phyloP scores from a whole-genome alignment of 192 early-diverging fungal genomes.

The Linnemannia elongata region DNA sequence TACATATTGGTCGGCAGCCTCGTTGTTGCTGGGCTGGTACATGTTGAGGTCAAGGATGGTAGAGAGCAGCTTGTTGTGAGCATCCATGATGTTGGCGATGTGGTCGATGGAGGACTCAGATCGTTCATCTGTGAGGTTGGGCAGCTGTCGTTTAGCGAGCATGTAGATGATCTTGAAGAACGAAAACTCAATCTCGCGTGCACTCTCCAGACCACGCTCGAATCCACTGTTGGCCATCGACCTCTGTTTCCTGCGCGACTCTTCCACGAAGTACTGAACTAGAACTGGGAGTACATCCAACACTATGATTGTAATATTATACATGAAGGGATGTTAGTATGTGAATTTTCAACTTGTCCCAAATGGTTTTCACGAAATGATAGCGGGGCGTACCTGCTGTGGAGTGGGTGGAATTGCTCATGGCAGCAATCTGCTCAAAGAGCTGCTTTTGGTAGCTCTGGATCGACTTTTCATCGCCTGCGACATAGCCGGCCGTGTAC shows the following conservation, averaged over 20 bases:
- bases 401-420: slow-evolving; percentile 29
- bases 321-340: not conserved
- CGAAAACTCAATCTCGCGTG: slow-evolving; percentile 39
- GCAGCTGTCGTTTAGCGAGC: slow-evolving; percentile 38
- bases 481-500: slow-evolving; percentile 38
- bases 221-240: slow-evolving; percentile 35
- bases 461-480: slow-evolving; percentile 36
- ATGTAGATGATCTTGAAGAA: slow-evolving; percentile 55
- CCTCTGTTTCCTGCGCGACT: slow-evolving; percentile 40
- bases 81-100: slow-evolving; percentile 37
- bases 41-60: slow-evolving; percentile 40
- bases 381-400: slow-evolving; percentile 1
- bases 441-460: slow-evolving; percentile 57
- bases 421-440: slow-evolving; percentile 35
- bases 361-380: not conserved
- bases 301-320: not conserved
- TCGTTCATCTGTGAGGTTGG: slow-evolving; percentile 9
- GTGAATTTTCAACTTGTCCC: too few species aligned
- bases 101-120: slow-evolving; percentile 17
- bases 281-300: slow-evolving; percentile 36
- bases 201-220: slow-evolving; percentile 32
- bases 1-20: slow-evolving; percentile 44
- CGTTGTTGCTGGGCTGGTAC: slow-evolving; percentile 55
- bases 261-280: slow-evolving; percentile 42
- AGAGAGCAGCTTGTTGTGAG: slow-evolving; percentile 31